Evolutionary conservation across 345 rosid genomes (phyloP).

Genomic region (Nephelium lappaceum): DNA sequence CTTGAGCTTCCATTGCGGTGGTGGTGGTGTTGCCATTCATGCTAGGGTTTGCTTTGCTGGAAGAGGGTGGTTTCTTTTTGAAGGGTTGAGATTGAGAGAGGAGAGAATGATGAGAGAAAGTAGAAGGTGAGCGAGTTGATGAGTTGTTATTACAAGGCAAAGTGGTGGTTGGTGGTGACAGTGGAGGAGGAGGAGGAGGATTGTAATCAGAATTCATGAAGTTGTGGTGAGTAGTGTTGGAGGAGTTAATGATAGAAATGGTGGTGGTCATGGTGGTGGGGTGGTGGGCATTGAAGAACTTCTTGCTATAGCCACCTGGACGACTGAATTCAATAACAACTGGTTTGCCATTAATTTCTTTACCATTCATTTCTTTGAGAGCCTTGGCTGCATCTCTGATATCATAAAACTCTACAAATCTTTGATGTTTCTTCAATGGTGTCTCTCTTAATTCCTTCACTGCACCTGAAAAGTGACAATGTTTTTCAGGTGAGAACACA

Average conservation of each 20-base stretch:
- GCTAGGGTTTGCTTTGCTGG: conserved; percentile 33
- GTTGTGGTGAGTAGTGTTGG: conserved; percentile 8
- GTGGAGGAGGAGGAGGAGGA: conserved; percentile 22
- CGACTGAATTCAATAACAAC: conserved; percentile 80
- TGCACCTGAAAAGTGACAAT: conserved; percentile 41
- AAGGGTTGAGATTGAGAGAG: conserved; percentile 19
- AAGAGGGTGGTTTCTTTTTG: conserved; percentile 14
- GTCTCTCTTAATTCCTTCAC: conserved; percentile 91
- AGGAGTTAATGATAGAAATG: not conserved
- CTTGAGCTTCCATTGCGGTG: conserved; percentile 25
- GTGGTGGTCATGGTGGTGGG: not conserved
- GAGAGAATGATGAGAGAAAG: conserved; percentile 17
- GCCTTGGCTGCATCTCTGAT: conserved; percentile 84
- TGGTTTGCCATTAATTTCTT: conserved; percentile 54
- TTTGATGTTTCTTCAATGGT: conserved; percentile 79
- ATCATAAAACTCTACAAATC: conserved; percentile 85
- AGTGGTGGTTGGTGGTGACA: conserved; percentile 9
- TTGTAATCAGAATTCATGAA: conserved; percentile 26
- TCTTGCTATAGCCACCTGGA: conserved; percentile 75
- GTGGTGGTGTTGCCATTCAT: not conserved
- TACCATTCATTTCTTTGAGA: conserved; percentile 67
- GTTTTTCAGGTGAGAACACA: no score
- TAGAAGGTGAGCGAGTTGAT: conserved; percentile 11
- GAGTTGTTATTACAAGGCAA: conserved; percentile 11
- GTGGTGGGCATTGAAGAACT: conserved; percentile 41